Base-by-base conservation (phyloP, 2,329 filamentous ascomycete species). In the Monilinia laxa region DNA sequence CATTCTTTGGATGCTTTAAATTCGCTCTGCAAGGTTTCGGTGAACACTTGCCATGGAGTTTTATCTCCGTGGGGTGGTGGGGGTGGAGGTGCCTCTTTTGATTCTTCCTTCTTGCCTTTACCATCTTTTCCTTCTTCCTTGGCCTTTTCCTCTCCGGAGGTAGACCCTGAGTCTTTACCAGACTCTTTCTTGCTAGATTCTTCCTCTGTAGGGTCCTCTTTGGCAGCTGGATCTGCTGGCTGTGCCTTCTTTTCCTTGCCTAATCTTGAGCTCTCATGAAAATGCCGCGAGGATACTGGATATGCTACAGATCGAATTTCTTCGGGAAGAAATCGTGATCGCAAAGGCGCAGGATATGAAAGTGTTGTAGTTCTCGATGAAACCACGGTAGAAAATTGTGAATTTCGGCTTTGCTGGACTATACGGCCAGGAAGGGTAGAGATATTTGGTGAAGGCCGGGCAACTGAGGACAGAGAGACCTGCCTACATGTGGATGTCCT, bases 1-100 rank as follows among this genome's bases (percentile, higher is more conserved):
- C 95, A 99, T 78, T 99, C 95, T 77, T 98, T 97, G 20, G 93
- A 98, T 63, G 92, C 91, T 79, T 97, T 93, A 81, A 99, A 96
- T 80, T 99, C 95, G 67, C 84, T 85, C 78, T 92, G 87, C 80
- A 99, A 87, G n/a, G 95, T 99, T 77, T 99, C 95, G 76, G 92
- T 92, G 81, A 99, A 99, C 42, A 99, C 95, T 78, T 98, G 92
- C 93, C 95, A 98, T 64, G 95, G 95, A 3, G 94, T 95, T 83
- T 99, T 99, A 81, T 97, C 93, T 69, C 95, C 95, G 76, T 99
- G 95, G 25, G 93, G 94, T n/a, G 95, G 94, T 18, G 93, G 94
- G 28, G 94, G 92, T 16, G 93, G 89, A 38, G 86, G 79, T 69
- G 92, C 87, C 74, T 74, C 67, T 55, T 80, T 75, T 67, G 79